Evolutionary conservation across 441 rosid genomes (phyloP).

Genomic region (Croton setiger): DNA sequence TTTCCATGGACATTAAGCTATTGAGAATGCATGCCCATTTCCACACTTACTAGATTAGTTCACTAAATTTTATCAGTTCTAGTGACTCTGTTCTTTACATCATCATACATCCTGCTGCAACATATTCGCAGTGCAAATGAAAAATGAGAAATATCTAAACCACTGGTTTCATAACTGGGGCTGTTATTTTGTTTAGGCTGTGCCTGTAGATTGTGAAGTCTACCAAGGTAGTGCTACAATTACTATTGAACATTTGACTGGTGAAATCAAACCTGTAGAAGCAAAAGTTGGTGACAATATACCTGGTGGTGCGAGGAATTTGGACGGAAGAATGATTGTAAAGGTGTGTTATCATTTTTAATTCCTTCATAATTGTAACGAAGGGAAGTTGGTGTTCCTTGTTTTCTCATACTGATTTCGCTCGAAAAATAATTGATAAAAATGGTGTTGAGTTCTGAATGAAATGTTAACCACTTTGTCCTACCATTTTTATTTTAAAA

Average conservation of each 20-base stretch:
- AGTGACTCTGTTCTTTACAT: background rate
- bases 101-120: background rate
- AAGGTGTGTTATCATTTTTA: slow-evolving; percentile 50
- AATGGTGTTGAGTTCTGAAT: slow-evolving; percentile 4
- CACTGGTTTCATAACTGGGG: slow-evolving; percentile 18
- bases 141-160: background rate
- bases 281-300: slow-evolving; percentile 82
- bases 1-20: background rate
- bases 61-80: background rate
- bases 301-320: slow-evolving; percentile 97
- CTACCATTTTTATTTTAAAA: background rate
- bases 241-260: slow-evolving; percentile 92
- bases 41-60: background rate
- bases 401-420: slow-evolving; percentile 6
- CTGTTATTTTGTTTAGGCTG: slow-evolving; percentile 52
- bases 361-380: slow-evolving; percentile 9
- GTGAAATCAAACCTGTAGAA: slow-evolving; percentile 92
- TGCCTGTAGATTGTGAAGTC: slow-evolving; percentile 94
- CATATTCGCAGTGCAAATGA: background rate
- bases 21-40: background rate
- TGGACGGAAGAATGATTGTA: slow-evolving; percentile 94
- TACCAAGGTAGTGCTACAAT: slow-evolving; percentile 87
- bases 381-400: slow-evolving; percentile 19
- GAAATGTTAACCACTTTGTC: background rate
- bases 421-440: slow-evolving; percentile 9